Evolutionary conservation across 108 stramenopile species (phyloP).

Genomic region (Nitzschia sp.): DNA sequence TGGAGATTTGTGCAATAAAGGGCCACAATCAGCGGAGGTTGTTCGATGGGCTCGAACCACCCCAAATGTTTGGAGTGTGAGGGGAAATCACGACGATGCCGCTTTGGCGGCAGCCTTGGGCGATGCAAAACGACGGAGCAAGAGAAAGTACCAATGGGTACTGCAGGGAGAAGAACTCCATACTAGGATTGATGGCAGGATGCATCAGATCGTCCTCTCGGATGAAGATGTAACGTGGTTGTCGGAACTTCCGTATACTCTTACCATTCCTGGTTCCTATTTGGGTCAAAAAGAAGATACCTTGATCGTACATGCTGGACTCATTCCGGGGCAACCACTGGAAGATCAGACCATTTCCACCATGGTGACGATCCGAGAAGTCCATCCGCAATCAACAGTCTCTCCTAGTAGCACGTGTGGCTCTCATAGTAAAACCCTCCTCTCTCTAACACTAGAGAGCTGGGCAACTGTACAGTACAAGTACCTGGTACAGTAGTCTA

Average conservation of each 20-base stretch:
- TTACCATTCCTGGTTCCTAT: slow-evolving; percentile 42
- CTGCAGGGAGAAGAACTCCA: slow-evolving; percentile 14
- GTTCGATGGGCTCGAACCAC: slow-evolving; percentile 55
- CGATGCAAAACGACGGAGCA: slow-evolving; percentile 33
- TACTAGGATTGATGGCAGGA: background rate
- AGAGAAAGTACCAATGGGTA: slow-evolving; percentile 58
- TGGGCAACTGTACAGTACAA: background rate
- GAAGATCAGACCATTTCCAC: slow-evolving; percentile 42
- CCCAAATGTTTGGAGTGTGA: slow-evolving; percentile 62
- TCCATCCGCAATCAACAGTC: slow-evolving; percentile 5
- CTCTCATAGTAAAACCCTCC: background rate
- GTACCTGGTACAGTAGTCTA: slow-evolving; percentile 60
- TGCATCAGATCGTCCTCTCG: slow-evolving; percentile 25
- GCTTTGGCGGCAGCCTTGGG: slow-evolving; percentile 75
- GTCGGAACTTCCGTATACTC: slow-evolving; percentile 72
- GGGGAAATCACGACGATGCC: slow-evolving; percentile 91
- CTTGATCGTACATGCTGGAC: slow-evolving; percentile 73
- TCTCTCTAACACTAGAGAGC: background rate
- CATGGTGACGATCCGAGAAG: slow-evolving; percentile 62
- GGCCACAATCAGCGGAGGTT: slow-evolving; percentile 73
- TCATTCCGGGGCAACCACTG: slow-evolving; percentile 45
- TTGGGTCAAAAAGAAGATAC: slow-evolving; percentile 36
- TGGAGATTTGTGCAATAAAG: slow-evolving; percentile 93
- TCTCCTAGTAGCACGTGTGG: slow-evolving; percentile 6
- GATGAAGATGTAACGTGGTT: slow-evolving; percentile 75